These are phyloP conservation scores for Halophytophthora polymorphica DNA, from an alignment of 352 stramenopile species.

Conservation along the genomic window DNA sequence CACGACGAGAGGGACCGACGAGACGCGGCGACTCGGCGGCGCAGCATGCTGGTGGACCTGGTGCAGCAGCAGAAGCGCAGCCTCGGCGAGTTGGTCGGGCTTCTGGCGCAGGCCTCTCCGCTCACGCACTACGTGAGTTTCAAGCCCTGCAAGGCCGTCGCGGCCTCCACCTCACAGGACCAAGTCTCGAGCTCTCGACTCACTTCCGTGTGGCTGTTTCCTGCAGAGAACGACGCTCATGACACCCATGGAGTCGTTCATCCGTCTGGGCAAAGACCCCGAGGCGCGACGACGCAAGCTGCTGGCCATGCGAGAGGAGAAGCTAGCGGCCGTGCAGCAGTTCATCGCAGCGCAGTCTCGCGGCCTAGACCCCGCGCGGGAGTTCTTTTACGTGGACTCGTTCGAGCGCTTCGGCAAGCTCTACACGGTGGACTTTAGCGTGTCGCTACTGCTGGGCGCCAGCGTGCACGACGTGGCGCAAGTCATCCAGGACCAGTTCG, in stretches of 20 bases:
- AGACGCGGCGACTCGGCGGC: conserved; percentile 22
- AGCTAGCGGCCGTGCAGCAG: conserved; percentile 34
- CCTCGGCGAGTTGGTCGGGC: conserved; percentile 30
- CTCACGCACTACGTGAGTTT: conserved; percentile 56
- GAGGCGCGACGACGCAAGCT: conserved; percentile 35
- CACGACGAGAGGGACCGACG: conserved; percentile 27
- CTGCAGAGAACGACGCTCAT: conserved; percentile 53
- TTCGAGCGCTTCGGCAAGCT: conserved; percentile 70
- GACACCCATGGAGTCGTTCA: conserved; percentile 67
- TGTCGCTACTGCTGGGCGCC: conserved; percentile 42
- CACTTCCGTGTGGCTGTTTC: neutral
- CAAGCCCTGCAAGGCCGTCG: neutral
- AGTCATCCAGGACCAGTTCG: conserved; percentile 58
- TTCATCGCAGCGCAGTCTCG: conserved; percentile 50
- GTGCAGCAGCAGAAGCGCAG: conserved; percentile 42
- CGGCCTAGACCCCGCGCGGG: conserved; percentile 44
- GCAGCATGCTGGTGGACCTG: conserved; percentile 30
- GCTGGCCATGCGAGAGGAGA: conserved; percentile 45
- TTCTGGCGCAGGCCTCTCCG: conserved; percentile 38
- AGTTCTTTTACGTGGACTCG: conserved; percentile 67
- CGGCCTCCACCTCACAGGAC: too few relatives aligned
- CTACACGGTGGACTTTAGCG: conserved; percentile 67
- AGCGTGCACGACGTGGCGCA: conserved; percentile 42
- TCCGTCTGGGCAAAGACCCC: conserved; percentile 43
- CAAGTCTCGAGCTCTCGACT: too few relatives aligned